Percentiles rank a stretch among this genome's conserved stretches.
phyloP scores from a whole-genome alignment of 176 grass and related monocot species.

The Hsuehochloa calcarea region DNA sequence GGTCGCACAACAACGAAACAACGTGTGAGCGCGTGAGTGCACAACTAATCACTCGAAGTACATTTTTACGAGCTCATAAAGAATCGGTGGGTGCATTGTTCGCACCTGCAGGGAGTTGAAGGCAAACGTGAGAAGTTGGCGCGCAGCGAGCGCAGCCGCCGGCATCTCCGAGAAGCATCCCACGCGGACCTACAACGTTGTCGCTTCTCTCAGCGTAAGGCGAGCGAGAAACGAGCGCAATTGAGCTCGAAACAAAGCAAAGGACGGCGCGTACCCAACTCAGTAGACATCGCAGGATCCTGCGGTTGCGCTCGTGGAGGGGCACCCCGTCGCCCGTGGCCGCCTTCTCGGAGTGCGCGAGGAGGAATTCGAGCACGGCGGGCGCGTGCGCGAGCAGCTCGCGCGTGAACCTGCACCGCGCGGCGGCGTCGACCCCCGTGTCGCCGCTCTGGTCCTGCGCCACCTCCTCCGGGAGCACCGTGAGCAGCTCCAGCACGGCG shows the following conservation, averaged over 20 bases:
- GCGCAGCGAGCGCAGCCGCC: conserved; percentile 39
- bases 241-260: neutral
- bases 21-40: conserved; percentile 33
- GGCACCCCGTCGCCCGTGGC: conserved; percentile 45
- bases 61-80: neutral
- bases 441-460: conserved; percentile 69
- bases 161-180: conserved; percentile 79
- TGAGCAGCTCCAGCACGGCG: conserved; percentile 79
- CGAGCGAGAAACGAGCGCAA: neutral
- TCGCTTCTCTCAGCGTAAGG: conserved; percentile 2
- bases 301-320: conserved; percentile 57
- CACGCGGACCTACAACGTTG: conserved; percentile 54
- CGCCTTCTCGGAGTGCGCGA: conserved; percentile 51
- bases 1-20: conserved; percentile 34
- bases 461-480: conserved; percentile 85
- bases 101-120: conserved; percentile 93
- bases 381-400: conserved; percentile 75
- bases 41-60: conserved; percentile 18
- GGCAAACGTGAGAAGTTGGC: conserved; percentile 79
- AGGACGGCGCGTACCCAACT: conserved; percentile 59
- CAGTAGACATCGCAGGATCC: conserved; percentile 74
- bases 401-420: conserved; percentile 65
- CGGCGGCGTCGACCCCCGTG: conserved; percentile 43
- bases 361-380: conserved; percentile 78
- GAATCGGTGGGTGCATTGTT: conserved; percentile 18